These are phyloP conservation scores for Dentipellis sp. DNA, from an alignment of 768 basidiomycete genomes.

Conservation along the genomic window DNA sequence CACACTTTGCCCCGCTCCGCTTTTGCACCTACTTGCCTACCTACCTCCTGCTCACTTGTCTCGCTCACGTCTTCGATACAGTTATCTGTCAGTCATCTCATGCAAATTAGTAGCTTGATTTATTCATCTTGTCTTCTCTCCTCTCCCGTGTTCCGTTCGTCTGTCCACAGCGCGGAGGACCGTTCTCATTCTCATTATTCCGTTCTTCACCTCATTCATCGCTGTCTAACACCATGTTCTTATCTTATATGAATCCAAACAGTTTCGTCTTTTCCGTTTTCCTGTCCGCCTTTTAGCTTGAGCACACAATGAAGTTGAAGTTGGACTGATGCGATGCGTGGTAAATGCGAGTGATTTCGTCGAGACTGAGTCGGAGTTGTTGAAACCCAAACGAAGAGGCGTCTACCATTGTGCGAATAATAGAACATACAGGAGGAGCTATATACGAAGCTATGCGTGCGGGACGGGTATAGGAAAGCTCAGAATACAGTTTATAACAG, in stretches of 20 bases:
- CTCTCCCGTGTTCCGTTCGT: too few species aligned
- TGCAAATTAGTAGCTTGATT: constrained; percentile 25
- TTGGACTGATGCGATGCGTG: too few species aligned
- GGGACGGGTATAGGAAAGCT: neutral
- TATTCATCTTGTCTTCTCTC: constrained; percentile 27
- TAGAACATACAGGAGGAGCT: neutral
- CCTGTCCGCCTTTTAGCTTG: neutral
- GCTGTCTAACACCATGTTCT: constrained; percentile 20
- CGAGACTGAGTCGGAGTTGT: too few species aligned
- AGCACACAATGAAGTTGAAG: too few species aligned
- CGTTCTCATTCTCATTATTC: constrained; percentile 20
- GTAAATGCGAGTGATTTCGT: too few species aligned
- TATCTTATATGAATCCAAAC: constrained; percentile 23
- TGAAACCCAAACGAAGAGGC: too few species aligned
- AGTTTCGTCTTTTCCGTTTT: neutral
- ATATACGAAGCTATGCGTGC: neutral
- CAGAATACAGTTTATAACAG: neutral
- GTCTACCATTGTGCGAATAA: too few species aligned
- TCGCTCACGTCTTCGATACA: constrained; percentile 15
- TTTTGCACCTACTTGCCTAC: too few species aligned
- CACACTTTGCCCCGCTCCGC: constrained; percentile 6
- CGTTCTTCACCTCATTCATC: constrained; percentile 14
- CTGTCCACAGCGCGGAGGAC: constrained; percentile 9
- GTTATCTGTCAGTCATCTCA: constrained; percentile 19
- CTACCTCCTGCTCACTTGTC: too few species aligned